Base-by-base conservation (phyloP, 768 basidiomycete genomes). In the Coprinellus micaceus region DNA sequence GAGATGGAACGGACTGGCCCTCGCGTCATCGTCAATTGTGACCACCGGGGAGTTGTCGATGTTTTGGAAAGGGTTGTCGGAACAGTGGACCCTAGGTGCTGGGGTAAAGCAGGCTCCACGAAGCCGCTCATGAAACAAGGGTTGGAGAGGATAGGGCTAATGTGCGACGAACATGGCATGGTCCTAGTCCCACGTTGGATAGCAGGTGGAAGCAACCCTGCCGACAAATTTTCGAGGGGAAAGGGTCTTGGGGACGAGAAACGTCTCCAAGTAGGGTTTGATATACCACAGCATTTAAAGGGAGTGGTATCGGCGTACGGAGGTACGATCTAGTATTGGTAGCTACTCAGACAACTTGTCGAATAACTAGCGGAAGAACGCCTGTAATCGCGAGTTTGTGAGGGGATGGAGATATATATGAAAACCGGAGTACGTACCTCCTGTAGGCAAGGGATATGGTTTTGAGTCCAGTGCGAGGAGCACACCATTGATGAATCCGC, bases 401-500 rank as follows among this genome's bases (percentile, higher is more conserved):
- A 47, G 9, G 6, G 3, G 25, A 17, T 28, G 9, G 29, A 36
- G 13, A 11, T 11, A 37, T 22, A 37, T 6, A 22, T 21, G 13
- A n/a, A 29, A 17, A 22, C 30, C 25, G 12, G 26, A 21, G 36
- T 19, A 46, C 58, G 15, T 29, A 62, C 61, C 61, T 49, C 61
- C 61, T 9, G 61, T 62, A 4, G 56, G 54, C 17, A 62, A 29
- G 4, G 33, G 36, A 28, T 58, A 60, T 7, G 58, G 58, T 6
- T 44, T 39, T 7, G 49, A 49, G 4, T 58, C 61, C n/a, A 62
- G 29, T 5, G 58, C 57, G 25, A 56, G 37, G n/a, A 62, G 49
- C 9, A 62, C 56, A 10, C 61, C 61, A 43, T 60, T 60, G 19
- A 62, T 62, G 29, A 62, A 60, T 4, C 61, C 61, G 37, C 54